These are phyloP conservation scores for Xanthoparmelia taractica DNA, from an alignment of 495 filamentous ascomycete genomes.

Conservation along the genomic window DNA sequence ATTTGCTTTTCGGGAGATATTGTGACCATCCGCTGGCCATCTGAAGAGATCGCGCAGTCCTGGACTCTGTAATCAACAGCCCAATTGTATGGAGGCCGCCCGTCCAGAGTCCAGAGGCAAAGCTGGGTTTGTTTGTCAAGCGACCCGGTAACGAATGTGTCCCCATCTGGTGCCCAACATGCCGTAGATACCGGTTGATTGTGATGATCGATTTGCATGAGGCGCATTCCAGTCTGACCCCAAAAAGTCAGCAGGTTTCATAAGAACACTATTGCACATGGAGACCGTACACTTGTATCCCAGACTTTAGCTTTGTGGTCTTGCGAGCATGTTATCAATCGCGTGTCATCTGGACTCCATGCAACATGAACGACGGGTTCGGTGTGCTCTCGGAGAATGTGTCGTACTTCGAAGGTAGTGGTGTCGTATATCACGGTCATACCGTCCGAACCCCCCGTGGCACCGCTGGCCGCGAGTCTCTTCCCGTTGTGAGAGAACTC, in stretches of 20 bases:
- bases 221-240: conserved; percentile 57
- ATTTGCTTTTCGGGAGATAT: conserved; percentile 63
- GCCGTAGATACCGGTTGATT: conserved; percentile 76
- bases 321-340: conserved; percentile 71
- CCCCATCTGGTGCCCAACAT: conserved; percentile 73
- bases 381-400: conserved; percentile 56
- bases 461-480: conserved; percentile 73
- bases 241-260: conserved; percentile 2
- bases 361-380: conserved; percentile 64
- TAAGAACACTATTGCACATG: not conserved
- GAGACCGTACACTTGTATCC: conserved; percentile 59
- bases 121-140: conserved; percentile 61
- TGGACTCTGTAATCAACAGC: conserved; percentile 62
- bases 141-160: conserved; percentile 72
- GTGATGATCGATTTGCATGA: conserved; percentile 59
- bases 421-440: conserved; percentile 79
- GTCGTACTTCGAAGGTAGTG: conserved; percentile 54
- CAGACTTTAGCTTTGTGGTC: conserved; percentile 71
- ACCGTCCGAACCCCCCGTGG: no score
- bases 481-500: conserved; percentile 85
- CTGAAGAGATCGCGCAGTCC: conserved; percentile 71
- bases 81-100: conserved; percentile 54
- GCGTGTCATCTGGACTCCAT: conserved; percentile 88
- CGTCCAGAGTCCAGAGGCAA: conserved; percentile 58
- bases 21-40: conserved; percentile 69